Evolutionary conservation across 1,139 yeast genomes (phyloP).

Genomic region (Chernovozyma sophiae-reginae): DNA sequence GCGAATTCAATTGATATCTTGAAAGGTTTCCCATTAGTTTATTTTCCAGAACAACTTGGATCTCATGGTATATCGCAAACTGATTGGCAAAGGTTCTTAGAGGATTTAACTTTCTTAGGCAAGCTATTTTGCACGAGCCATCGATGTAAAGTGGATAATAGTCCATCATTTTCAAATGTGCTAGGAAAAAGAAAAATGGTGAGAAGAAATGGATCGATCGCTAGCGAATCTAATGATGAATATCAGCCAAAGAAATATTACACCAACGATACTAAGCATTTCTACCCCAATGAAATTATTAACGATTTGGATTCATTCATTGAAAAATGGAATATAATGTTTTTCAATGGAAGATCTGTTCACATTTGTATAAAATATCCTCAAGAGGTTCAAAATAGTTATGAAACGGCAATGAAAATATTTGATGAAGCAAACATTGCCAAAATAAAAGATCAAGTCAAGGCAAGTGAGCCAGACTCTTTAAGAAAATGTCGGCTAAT

Average conservation of each 20-base stretch:
- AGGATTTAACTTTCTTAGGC: not conserved
- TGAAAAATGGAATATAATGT: constrained; percentile 5
- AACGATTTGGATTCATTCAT: not conserved
- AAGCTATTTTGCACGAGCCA: not conserved
- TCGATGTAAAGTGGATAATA: not conserved
- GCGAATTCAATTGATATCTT: constrained; percentile 2
- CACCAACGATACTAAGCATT: not conserved
- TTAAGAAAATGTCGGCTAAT: constrained; percentile 3
- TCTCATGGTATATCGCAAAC: constrained; percentile 3
- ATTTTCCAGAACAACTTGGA: constrained; percentile 5
- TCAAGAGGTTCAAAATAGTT: constrained; percentile 1
- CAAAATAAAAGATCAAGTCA: constrained; percentile 1
- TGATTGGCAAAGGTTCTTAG: constrained; percentile 6
- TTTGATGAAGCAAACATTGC: not conserved
- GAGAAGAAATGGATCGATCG: not conserved
- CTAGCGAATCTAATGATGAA: not conserved
- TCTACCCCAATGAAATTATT: not conserved
- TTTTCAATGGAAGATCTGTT: constrained; percentile 5
- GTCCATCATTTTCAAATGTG: too few relatives aligned
- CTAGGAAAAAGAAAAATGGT: not conserved
- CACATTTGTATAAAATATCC: constrained; percentile 2
- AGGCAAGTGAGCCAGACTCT: constrained; percentile 1
- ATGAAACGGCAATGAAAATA: not conserved
- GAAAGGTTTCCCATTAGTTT: constrained; percentile 3
- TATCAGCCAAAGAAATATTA: too few relatives aligned